phyloP scores from a whole-genome alignment of 2,329 filamentous ascomycete genomes.

The Microdochium nivale region DNA sequence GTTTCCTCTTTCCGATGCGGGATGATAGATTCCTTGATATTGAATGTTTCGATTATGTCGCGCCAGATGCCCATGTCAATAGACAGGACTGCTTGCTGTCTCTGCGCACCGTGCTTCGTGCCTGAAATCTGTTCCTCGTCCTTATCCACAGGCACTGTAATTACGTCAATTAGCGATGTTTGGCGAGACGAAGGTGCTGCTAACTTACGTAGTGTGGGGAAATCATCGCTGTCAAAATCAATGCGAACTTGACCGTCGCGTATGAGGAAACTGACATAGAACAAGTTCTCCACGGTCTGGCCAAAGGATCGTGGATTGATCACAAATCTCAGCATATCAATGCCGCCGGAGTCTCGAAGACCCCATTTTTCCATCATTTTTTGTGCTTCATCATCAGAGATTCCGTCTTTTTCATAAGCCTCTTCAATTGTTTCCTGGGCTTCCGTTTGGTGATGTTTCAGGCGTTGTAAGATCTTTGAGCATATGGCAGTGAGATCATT shows the following conservation, averaged over 20 bases:
- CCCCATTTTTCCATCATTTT: conserved; percentile 56
- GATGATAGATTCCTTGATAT: conserved; percentile 75
- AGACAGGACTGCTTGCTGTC: conserved; percentile 81
- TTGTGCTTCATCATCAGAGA: conserved; percentile 30
- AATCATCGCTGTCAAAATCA: conserved; percentile 59
- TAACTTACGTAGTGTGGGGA: conserved; percentile 73
- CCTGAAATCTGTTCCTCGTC: conserved; percentile 35
- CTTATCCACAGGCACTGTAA: conserved; percentile 33
- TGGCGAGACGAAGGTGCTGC: conserved; percentile 3
- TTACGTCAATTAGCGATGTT: conserved; percentile 8
- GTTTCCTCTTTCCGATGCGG: conserved; percentile 62
- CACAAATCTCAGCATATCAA: conserved; percentile 78
- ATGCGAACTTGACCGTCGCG: conserved; percentile 74
- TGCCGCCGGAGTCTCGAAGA: conserved; percentile 59
- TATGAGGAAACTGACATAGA: conserved; percentile 92
- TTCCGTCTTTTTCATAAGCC: conserved; percentile 21
- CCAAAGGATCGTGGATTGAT: conserved; percentile 87
- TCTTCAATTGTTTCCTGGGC: conserved; percentile 37
- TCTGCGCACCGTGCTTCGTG: conserved; percentile 44
- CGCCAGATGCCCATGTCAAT: conserved; percentile 82
- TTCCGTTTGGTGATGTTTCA: conserved; percentile 40
- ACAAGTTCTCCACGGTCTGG: conserved; percentile 93
- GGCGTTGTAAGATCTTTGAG: conserved; percentile 57
- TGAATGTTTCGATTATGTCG: conserved; percentile 65
- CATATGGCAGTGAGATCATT: conserved; percentile 75